phyloP scores from a whole-genome alignment of 169 alveolate species.

The Plasmodium gallinaceum region DNA sequence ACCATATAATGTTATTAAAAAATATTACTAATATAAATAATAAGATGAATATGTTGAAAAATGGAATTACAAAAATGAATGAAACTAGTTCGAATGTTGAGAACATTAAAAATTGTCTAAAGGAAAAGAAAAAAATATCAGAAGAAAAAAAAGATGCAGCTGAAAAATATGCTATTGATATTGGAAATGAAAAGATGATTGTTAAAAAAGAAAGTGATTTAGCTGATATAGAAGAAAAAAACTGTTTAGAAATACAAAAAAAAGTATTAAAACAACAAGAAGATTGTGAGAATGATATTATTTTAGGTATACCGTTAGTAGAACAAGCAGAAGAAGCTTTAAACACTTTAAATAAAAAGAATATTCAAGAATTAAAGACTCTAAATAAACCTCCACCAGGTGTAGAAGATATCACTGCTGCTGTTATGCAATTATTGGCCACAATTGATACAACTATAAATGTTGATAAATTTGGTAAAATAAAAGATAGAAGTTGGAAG shows the following conservation, averaged over 20 bases:
- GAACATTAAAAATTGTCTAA: constrained; percentile 90
- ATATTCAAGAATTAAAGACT: constrained; percentile 94
- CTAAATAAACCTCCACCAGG: constrained; percentile 96
- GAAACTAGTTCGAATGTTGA: constrained; percentile 84
- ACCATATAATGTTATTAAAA: constrained; percentile 91
- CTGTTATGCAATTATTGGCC: constrained; percentile 94
- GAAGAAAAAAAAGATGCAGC: constrained; percentile 95
- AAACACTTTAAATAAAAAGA: constrained; percentile 93
- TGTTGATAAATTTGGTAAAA: constrained; percentile 94
- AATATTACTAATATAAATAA: constrained; percentile 79
- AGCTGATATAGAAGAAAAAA: constrained; percentile 93
- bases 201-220: constrained; percentile 93
- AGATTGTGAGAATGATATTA: constrained; percentile 92
- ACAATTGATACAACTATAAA: constrained; percentile 91
- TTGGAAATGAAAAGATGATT: constrained; percentile 93
- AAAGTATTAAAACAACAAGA: constrained; percentile 91
- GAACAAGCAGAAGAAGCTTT: constrained; percentile 94
- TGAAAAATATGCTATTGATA: constrained; percentile 93
- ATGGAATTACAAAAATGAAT: constrained; percentile 55
- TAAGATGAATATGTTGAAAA: constrained; percentile 59
- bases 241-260: constrained; percentile 93
- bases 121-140: constrained; percentile 91
- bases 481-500: constrained; percentile 94
- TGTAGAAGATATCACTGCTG: constrained; percentile 93
- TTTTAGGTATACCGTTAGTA: constrained; percentile 94